These are phyloP conservation scores for Ogataea thermomethanolica DNA, from an alignment of 805 yeast genomes.

Conservation along the genomic window DNA sequence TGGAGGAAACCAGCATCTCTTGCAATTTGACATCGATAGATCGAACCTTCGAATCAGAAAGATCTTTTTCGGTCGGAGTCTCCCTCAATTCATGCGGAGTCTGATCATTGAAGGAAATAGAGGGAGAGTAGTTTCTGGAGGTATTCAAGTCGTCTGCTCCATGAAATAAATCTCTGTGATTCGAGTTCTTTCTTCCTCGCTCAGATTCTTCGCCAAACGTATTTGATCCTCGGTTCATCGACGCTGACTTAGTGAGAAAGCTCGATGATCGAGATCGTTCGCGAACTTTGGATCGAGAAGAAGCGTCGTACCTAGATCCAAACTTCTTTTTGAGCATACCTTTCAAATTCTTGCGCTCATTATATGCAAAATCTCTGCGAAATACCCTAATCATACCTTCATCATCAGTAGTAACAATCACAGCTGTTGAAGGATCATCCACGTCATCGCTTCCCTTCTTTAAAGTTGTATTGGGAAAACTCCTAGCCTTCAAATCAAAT, in stretches of 20 bases:
- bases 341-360: conserved; percentile 33
- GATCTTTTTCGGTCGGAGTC: background rate
- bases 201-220: conserved; percentile 6
- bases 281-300: conserved; percentile 15
- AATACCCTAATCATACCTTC: conserved; percentile 71
- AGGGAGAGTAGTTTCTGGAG: no score
- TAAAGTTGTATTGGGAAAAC: conserved; percentile 6
- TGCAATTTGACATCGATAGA: conserved; percentile 13
- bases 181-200: conserved; percentile 11
- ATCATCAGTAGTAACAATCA: conserved; percentile 75
- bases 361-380: conserved; percentile 70
- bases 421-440: conserved; percentile 36
- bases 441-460: conserved; percentile 26
- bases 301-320: conserved; percentile 7
- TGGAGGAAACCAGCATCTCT: conserved; percentile 3
- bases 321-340: conserved; percentile 13
- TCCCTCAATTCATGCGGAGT: background rate
- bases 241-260: conserved; percentile 3
- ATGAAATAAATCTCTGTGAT: background rate
- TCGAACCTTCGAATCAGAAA: conserved; percentile 13
- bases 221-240: conserved; percentile 1
- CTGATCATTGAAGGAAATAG: no score
- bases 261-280: conserved; percentile 19
- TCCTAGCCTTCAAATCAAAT: conserved; percentile 48
- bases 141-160: no score